Evolutionary conservation across 176 grass and related monocot genomes (phyloP).

Genomic region (Triticum urartu): DNA sequence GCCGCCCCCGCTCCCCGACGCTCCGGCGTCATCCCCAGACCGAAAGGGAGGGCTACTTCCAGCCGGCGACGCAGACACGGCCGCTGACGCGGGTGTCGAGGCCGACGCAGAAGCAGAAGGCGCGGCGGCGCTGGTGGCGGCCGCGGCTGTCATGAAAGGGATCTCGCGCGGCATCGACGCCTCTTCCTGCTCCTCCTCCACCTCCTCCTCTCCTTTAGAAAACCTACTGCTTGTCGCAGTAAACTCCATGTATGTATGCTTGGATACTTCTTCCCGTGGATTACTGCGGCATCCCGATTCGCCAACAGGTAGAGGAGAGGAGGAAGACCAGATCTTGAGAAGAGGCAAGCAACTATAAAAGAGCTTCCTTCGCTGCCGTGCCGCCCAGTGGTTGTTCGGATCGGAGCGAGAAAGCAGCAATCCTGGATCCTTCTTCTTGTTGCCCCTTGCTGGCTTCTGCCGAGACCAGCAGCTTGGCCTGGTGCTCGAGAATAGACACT

Average conservation of each 20-base stretch:
- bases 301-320: not conserved
- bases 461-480: slow-evolving; percentile 20
- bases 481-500: slow-evolving; percentile 33
- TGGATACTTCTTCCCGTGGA: not conserved
- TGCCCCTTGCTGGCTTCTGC: not conserved
- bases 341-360: not conserved
- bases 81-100: not conserved
- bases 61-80: slow-evolving; percentile 14
- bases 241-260: slow-evolving; percentile 36
- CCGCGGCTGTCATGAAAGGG: slow-evolving; percentile 39
- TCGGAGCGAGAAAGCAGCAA: not conserved
- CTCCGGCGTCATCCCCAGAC: slow-evolving; percentile 37
- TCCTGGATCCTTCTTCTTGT: not conserved
- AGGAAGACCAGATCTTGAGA: not conserved
- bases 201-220: slow-evolving; percentile 48
- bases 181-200: slow-evolving; percentile 38
- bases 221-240: slow-evolving; percentile 31
- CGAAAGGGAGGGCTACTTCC: slow-evolving; percentile 33
- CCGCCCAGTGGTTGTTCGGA: not conserved
- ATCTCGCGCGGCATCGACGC: slow-evolving; percentile 36
- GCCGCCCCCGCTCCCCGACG: slow-evolving; percentile 36
- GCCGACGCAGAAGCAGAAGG: slow-evolving; percentile 34
- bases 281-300: not conserved
- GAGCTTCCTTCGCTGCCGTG: too few species aligned
- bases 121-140: not conserved